Percentiles rank a stretch among this genome's conserved stretches.
Conservation (phyloP, 306 rosid species). For the Hippophae rhamnoides region DNA sequence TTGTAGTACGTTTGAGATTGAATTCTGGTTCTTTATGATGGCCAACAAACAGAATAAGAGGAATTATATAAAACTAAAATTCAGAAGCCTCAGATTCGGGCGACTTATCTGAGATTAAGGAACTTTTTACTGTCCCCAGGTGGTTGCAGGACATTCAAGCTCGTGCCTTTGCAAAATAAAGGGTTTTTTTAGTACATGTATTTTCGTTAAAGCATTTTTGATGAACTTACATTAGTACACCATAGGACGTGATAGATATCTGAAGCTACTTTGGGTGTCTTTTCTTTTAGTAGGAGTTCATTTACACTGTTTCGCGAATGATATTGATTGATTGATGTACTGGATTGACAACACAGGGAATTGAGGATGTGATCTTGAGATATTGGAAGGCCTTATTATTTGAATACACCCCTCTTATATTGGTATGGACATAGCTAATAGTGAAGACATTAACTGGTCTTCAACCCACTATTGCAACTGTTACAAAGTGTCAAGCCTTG, state of each 20-base stretch:
- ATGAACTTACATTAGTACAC: background rate
- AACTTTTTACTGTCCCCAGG: slow-evolving; percentile 6
- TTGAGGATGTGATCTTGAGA: slow-evolving; percentile 2
- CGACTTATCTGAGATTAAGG: slow-evolving; percentile 3
- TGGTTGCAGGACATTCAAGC: slow-evolving; percentile 5
- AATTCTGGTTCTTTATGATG: background rate
- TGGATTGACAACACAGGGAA: background rate
- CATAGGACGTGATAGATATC: slow-evolving; percentile 3
- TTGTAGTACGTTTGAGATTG: background rate
- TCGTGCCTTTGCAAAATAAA: background rate
- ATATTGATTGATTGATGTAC: background rate
- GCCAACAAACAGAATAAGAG: background rate
- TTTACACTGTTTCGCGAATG: slow-evolving; percentile 1
- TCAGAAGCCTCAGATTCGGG: slow-evolving; percentile 5
- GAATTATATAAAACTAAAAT: background rate
- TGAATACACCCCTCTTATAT: slow-evolving; percentile 1
- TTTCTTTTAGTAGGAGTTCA: background rate
- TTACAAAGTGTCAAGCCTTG: slow-evolving; percentile 53
- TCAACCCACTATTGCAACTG: slow-evolving; percentile 31
- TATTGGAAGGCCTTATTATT: background rate
- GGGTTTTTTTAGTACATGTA: background rate
- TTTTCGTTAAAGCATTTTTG: background rate
- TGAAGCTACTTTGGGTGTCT: slow-evolving; percentile 2
- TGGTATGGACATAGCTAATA: slow-evolving; percentile 23
- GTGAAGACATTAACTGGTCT: background rate